Conservation (phyloP, 2,329 filamentous ascomycete species). For the Botryotinia calthae region DNA sequence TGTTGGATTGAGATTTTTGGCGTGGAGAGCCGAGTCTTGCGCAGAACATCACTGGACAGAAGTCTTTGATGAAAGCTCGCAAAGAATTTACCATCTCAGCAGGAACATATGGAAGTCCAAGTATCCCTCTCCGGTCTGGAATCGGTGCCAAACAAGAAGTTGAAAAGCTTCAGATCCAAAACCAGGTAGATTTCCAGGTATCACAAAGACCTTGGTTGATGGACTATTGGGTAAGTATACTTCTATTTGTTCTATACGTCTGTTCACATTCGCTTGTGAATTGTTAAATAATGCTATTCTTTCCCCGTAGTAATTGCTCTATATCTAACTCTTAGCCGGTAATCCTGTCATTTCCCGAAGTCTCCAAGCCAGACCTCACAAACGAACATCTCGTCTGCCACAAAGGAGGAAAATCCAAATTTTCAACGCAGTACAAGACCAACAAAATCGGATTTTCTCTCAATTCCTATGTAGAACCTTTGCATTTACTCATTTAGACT, state of each 20-base stretch:
- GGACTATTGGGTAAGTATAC: conserved; percentile 21
- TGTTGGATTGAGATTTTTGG: background rate
- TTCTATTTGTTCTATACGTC: no score
- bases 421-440: background rate
- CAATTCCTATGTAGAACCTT: background rate
- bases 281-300: no score
- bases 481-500: background rate
- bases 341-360: background rate
- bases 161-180: conserved; percentile 43
- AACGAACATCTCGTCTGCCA: background rate
- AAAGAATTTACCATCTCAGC: conserved; percentile 50
- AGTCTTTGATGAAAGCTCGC: conserved; percentile 25
- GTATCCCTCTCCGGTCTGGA: conserved; percentile 51
- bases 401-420: background rate
- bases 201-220: no score
- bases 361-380: background rate
- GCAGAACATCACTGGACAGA: background rate
- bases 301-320: background rate
- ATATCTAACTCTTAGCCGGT: background rate
- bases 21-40: background rate
- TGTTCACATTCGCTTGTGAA: background rate
- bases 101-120: conserved; percentile 50
- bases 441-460: background rate
- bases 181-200: conserved; percentile 43
- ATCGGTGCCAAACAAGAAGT: conserved; percentile 48